A percentile compares a stretch with the other conserved stretches of the same genome.
Evolutionary conservation across 768 basidiomycete genomes (phyloP).

Genomic region (Pisolithus albus): DNA sequence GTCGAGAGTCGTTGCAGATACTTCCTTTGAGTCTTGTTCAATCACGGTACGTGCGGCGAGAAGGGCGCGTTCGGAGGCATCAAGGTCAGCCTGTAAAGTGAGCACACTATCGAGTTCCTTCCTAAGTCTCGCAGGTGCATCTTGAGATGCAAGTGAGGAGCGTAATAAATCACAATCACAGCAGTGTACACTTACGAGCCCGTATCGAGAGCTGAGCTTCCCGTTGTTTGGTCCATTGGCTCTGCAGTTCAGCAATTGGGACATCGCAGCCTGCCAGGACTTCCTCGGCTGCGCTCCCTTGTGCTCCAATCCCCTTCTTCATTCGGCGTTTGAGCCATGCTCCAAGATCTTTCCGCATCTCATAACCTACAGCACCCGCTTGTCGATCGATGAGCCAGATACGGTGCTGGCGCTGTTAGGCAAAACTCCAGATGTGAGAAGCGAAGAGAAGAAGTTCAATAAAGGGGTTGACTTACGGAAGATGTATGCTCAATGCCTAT

Average conservation of each 20-base stretch:
- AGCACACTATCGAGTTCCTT: constrained; percentile 28
- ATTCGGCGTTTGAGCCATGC: constrained; percentile 25
- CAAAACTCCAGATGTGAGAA: background rate
- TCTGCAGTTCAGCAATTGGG: background rate
- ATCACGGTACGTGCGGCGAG: background rate
- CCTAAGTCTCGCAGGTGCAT: constrained; percentile 20
- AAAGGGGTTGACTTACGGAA: constrained; percentile 20
- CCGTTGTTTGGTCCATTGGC: background rate
- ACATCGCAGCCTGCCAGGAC: background rate
- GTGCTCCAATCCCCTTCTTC: constrained; percentile 11
- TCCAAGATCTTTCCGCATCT: constrained; percentile 26
- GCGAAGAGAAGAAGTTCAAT: background rate
- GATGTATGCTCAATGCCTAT: constrained; percentile 29
- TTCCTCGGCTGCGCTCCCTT: background rate
- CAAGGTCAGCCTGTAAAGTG: constrained; percentile 24
- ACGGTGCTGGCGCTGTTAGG: constrained; percentile 14
- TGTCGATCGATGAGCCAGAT: constrained; percentile 32
- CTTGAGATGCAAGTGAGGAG: constrained; percentile 19
- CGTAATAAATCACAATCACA: background rate
- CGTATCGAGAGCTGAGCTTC: constrained; percentile 4
- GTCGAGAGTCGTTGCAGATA: constrained; percentile 1
- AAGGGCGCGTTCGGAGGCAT: constrained; percentile 19
- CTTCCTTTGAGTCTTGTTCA: background rate
- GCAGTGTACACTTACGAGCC: background rate
- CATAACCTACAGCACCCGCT: constrained; percentile 17